These are phyloP conservation scores for Phytophthora podocarpi DNA, from an alignment of 352 stramenopile species.

Conservation along the genomic window DNA sequence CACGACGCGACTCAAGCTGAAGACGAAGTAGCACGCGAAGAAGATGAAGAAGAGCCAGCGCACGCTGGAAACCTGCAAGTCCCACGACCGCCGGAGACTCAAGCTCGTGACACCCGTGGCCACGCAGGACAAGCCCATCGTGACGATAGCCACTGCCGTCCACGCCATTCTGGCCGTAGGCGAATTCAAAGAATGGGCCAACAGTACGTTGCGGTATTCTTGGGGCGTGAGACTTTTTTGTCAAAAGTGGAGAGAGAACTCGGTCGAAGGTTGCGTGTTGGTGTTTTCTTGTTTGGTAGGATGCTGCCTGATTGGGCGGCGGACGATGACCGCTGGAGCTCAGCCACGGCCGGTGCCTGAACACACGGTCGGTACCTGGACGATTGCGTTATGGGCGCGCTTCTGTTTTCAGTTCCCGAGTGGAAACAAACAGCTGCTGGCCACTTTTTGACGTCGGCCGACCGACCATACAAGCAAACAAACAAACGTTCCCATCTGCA, in stretches of 20 bases:
- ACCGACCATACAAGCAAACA: too few species aligned
- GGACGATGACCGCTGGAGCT: too few species aligned
- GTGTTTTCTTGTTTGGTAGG: slow-evolving; percentile 18
- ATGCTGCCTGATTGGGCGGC: neutral
- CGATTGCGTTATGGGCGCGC: too few species aligned
- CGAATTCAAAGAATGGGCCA: neutral
- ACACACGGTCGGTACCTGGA: too few species aligned
- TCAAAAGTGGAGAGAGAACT: slow-evolving; percentile 15
- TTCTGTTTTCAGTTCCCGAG: too few species aligned
- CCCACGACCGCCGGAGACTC: slow-evolving; percentile 46
- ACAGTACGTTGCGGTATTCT: neutral
- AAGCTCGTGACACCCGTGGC: slow-evolving; percentile 49
- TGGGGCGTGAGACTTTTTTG: slow-evolving; percentile 14
- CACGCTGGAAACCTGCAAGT: slow-evolving; percentile 57
- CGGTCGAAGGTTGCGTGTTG: slow-evolving; percentile 24
- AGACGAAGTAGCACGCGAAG: slow-evolving; percentile 51
- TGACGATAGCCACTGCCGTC: slow-evolving; percentile 36
- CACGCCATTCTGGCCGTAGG: slow-evolving; percentile 27
- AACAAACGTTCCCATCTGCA: too few species aligned
- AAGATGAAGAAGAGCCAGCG: slow-evolving; percentile 71
- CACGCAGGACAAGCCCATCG: slow-evolving; percentile 35
- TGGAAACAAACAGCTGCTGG: too few species aligned
- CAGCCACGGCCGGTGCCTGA: too few species aligned
- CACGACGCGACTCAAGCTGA: slow-evolving; percentile 33
- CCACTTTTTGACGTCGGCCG: too few species aligned